A percentile compares a stretch with the other conserved stretches of the same genome.
Evolutionary conservation across 163 green algal genomes (phyloP).

Genomic region (Picocystis sp.): DNA sequence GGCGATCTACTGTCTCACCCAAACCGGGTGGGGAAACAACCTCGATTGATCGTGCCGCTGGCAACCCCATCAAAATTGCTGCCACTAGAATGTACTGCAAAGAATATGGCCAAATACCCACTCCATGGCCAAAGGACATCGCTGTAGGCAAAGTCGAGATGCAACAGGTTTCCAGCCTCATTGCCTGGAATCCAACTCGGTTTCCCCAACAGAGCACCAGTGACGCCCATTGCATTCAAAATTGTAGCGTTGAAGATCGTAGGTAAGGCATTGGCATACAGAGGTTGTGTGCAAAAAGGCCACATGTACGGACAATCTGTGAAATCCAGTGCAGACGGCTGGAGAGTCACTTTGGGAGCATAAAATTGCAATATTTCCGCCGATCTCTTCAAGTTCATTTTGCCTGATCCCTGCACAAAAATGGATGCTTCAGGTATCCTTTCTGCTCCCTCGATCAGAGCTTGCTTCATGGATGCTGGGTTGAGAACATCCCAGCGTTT

Average conservation of each 20-base stretch:
- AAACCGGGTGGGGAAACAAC: constrained; percentile 16
- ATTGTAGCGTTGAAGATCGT: constrained; percentile 90
- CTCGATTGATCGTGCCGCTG: constrained; percentile 22
- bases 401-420: constrained; percentile 63
- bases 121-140: constrained; percentile 91
- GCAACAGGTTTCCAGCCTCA: constrained; percentile 44
- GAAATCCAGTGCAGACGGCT: constrained; percentile 59
- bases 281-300: constrained; percentile 74
- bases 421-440: constrained; percentile 51
- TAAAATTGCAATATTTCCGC: constrained; percentile 49
- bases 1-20: constrained; percentile 12
- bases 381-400: constrained; percentile 25
- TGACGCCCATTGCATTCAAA: constrained; percentile 84
- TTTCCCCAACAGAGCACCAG: constrained; percentile 34
- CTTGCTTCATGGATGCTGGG: constrained; percentile 94
- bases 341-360: constrained; percentile 55
- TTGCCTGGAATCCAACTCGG: constrained; percentile 13
- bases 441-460: constrained; percentile 74
- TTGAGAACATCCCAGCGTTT: constrained; percentile 70
- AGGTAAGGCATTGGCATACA: constrained; percentile 75
- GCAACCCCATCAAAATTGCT: constrained; percentile 22
- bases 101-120: constrained; percentile 73
- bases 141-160: constrained; percentile 69
- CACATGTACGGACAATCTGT: constrained; percentile 86
- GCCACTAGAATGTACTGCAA: constrained; percentile 37